Evolutionary conservation across 2,329 filamentous ascomycete species (phyloP), one percentile per base, ranked within the genome.

Genomic region (Elsinoe fawcettii): DNA sequence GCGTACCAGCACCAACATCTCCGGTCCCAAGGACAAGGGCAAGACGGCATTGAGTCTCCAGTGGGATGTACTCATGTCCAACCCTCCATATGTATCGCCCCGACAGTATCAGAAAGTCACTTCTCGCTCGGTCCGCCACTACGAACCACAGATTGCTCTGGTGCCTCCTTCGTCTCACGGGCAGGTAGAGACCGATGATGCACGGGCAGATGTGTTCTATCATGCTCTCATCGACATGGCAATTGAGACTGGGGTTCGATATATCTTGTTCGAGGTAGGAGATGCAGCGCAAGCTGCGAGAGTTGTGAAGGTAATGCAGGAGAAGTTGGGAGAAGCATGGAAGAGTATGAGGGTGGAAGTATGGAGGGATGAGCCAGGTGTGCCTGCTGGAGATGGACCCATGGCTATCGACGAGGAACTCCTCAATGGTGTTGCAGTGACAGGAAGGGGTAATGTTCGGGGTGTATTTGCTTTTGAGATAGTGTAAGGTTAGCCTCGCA

Each of bases 31-130:
- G 11, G 34, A 37, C 6, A 37, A 12, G 5, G 34, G 3, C 6
- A 12, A 12, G 34, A 14, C 5, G 3, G 34, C 5, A 3, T 14
- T 3, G 5, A 37, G 34, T 7, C 3, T 5, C 34, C 9, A 8
- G 4, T 60, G 55, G 53, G 66, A 95, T 60, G 73, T 97, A 3
- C 71, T 99, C 1, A 80, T 93, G 34, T 87, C 87, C 1, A 99
- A 99, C 66, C 93, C 93, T 14, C 93, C 93, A 0, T 97, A 97
- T 69, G 85, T 97, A 53, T 95, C 90, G 1, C 73, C 76, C 0
- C 63, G 68, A 2, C 81, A 80, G 6, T 90, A 88, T 65, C 71
- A 77, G 37, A 77, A 71, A 37, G 80, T 81, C 16, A 90, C 86
- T 1, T 76, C 79, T 1, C 80, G 84, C 23, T 92, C 88, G 11